A percentile compares a stretch with the other conserved stretches of the same genome.
These are phyloP conservation scores for Didymellaceae sp. DNA, from an alignment of 2,329 filamentous ascomycete species.

Conservation along the genomic window DNA sequence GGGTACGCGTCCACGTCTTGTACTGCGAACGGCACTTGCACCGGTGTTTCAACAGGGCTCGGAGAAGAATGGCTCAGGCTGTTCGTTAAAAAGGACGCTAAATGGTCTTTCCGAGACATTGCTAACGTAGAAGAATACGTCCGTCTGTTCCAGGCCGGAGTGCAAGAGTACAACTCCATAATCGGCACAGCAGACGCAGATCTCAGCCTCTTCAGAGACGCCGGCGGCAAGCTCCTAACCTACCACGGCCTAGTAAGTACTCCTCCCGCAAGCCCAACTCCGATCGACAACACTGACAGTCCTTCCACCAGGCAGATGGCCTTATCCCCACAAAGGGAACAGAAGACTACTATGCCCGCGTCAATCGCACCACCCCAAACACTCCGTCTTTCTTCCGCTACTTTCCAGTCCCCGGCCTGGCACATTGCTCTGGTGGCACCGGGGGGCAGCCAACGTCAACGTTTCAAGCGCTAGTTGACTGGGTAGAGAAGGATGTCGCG, in stretches of 20 bases:
- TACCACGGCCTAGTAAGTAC: slow-evolving; percentile 25
- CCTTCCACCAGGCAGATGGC: neutral
- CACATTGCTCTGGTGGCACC: slow-evolving; percentile 19
- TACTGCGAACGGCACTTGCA: slow-evolving; percentile 16
- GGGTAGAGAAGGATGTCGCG: slow-evolving; percentile 21
- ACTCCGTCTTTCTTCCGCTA: neutral
- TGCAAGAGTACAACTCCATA: slow-evolving; percentile 21
- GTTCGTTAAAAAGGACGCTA: slow-evolving; percentile 21
- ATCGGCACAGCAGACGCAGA: slow-evolving; percentile 20
- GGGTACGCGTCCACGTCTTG: slow-evolving; percentile 18
- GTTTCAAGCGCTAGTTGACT: slow-evolving; percentile 15
- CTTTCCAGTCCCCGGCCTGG: neutral
- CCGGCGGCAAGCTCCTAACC: slow-evolving; percentile 32
- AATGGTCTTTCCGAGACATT: slow-evolving; percentile 15
- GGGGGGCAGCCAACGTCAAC: slow-evolving; percentile 11
- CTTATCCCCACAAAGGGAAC: neutral
- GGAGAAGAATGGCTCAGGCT: slow-evolving; percentile 20
- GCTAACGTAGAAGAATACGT: slow-evolving; percentile 9
- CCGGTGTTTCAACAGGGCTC: slow-evolving; percentile 15
- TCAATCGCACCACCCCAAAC: neutral
- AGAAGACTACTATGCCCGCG: neutral
- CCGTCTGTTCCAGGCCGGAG: slow-evolving; percentile 9
- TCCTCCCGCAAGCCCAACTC: neutral
- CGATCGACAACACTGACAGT: neutral
- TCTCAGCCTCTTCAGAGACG: slow-evolving; percentile 19